Evolutionary conservation across 129 eudicot species (phyloP).

Genomic region (Tanacetum coccineum): DNA sequence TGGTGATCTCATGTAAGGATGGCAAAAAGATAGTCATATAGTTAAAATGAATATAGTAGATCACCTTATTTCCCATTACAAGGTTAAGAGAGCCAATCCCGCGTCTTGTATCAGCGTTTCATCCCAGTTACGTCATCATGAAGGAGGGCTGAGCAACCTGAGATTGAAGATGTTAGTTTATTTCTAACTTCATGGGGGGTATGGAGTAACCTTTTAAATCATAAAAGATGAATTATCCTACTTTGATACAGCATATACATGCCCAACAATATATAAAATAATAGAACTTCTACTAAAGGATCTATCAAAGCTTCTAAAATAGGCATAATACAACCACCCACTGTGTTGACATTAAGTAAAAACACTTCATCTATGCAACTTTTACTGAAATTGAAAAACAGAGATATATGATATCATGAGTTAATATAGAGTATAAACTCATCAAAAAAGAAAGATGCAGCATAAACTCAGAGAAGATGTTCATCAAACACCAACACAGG

Average conservation of each 20-base stretch:
- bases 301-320: background rate
- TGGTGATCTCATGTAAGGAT: background rate
- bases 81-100: constrained; percentile 75
- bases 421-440: no score
- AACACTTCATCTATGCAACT: background rate
- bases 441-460: no score
- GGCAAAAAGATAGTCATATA: background rate
- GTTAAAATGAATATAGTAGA: background rate
- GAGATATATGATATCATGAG: background rate
- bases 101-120: constrained; percentile 92
- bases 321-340: background rate
- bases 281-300: background rate
- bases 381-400: background rate
- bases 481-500: background rate
- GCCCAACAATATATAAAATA: background rate
- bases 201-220: background rate
- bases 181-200: constrained; percentile 19
- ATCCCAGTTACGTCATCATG: constrained; percentile 95
- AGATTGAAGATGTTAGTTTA: constrained; percentile 12
- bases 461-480: background rate
- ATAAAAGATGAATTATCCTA: background rate
- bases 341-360: background rate
- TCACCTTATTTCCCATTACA: constrained; percentile 92
- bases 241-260: background rate
- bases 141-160: constrained; percentile 96